Conservation (phyloP, 148 eudicot genomes). For the Camellia japonica region DNA sequence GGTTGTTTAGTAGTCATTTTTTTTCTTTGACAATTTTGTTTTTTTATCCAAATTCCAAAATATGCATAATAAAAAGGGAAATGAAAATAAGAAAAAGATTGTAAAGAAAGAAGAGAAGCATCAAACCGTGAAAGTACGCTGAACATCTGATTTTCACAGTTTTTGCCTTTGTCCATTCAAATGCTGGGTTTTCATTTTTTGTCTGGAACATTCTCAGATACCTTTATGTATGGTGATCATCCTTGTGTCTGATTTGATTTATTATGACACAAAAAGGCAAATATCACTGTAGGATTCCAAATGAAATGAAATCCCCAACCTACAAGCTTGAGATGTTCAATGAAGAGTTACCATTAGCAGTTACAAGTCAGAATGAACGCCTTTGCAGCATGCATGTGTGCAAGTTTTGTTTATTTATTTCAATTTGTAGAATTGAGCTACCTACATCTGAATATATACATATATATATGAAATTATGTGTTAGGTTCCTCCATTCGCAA, state of each 20-base stretch:
- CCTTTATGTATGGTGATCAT: not conserved
- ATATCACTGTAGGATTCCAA: not conserved
- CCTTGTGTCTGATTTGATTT: not conserved
- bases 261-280: not conserved
- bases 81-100: not conserved
- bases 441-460: not conserved
- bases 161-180: not conserved
- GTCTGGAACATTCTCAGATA: not conserved
- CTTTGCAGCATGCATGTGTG: not conserved
- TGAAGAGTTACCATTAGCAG: not conserved
- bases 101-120: not conserved
- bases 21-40: not conserved
- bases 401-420: not conserved
- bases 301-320: not conserved
- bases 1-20: not conserved
- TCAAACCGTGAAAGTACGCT: not conserved
- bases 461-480: not conserved
- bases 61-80: not conserved
- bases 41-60: not conserved
- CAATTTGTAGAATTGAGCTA: not conserved
- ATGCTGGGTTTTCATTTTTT: not conserved
- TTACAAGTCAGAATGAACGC: not conserved
- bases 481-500: slow-evolving; percentile 80
- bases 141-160: not conserved
- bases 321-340: not conserved